Conservation (phyloP, 345 rosid genomes). For the Eucalyptus erythrocorys region DNA sequence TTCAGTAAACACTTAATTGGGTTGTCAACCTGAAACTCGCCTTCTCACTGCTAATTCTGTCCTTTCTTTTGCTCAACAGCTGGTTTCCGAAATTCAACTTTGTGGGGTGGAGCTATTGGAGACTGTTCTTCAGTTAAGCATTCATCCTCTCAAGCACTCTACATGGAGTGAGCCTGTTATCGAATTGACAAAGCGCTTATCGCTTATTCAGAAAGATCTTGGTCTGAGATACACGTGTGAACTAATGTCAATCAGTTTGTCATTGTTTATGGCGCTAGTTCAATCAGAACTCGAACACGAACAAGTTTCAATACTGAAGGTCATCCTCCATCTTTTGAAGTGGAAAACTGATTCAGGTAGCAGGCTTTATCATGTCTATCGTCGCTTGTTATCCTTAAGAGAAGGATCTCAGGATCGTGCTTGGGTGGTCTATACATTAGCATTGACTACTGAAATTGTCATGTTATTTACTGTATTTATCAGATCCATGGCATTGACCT, state of each 20-base stretch:
- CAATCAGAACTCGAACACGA: slow-evolving; percentile 77
- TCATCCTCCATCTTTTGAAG: slow-evolving; percentile 48
- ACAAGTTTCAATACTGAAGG: slow-evolving; percentile 52
- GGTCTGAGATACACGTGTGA: slow-evolving; percentile 36
- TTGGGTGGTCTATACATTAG: not conserved
- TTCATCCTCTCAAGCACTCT: slow-evolving; percentile 21
- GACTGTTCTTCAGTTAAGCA: slow-evolving; percentile 29
- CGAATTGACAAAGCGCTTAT: slow-evolving; percentile 45
- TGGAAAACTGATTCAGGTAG: slow-evolving; percentile 75
- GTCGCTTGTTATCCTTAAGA: not conserved
- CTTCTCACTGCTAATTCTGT: not conserved
- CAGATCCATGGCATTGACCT: not conserved
- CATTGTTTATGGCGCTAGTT: slow-evolving; percentile 41
- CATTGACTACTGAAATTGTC: not conserved
- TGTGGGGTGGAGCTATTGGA: slow-evolving; percentile 50
- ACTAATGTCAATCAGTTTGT: slow-evolving; percentile 37
- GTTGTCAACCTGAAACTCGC: not conserved
- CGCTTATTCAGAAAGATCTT: slow-evolving; percentile 58
- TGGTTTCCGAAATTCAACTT: slow-evolving; percentile 36
- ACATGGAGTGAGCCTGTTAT: slow-evolving; percentile 30
- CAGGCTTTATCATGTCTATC: not conserved
- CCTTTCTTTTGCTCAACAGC: slow-evolving; percentile 17
- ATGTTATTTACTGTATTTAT: not conserved
- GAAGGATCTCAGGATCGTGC: not conserved
- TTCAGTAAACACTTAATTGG: not conserved